Percentiles rank a stretch among this genome's conserved stretches.
phyloP scores from a whole-genome alignment of 768 basidiomycete genomes.

The Lanmaoa pseudosensibilis region DNA sequence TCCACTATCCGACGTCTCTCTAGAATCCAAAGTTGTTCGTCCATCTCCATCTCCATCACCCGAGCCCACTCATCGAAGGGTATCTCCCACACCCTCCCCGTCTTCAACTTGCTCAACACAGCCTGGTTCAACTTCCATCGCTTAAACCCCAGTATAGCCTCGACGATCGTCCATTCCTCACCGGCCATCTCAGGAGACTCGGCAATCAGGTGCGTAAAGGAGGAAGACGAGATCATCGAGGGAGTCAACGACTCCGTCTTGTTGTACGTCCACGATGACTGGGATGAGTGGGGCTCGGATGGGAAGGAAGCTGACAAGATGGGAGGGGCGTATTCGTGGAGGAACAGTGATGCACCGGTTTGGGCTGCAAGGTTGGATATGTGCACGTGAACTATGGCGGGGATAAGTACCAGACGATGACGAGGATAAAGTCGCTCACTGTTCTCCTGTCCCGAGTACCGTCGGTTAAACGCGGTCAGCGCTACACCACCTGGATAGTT shows the following conservation, averaged over 20 bases:
- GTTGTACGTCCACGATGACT: conserved; percentile 64
- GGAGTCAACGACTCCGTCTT: conserved; percentile 71
- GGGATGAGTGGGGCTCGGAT: conserved; percentile 10
- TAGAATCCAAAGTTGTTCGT: conserved; percentile 50
- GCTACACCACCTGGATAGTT: conserved; percentile 94
- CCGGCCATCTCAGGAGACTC: conserved; percentile 39
- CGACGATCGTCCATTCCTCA: conserved; percentile 44
- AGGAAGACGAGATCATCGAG: conserved; percentile 38
- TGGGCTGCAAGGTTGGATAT: conserved; percentile 86
- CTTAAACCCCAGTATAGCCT: conserved; percentile 46
- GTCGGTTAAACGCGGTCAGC: conserved; percentile 57
- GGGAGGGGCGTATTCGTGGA: conserved; percentile 65
- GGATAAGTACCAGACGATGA: neutral
- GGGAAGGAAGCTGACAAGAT: conserved; percentile 17
- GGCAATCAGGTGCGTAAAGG: conserved; percentile 64
- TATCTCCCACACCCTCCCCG: conserved; percentile 24
- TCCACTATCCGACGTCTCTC: conserved; percentile 28
- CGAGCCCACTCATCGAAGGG: conserved; percentile 22
- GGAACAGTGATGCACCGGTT: conserved; percentile 88
- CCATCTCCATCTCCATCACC: conserved; percentile 39
- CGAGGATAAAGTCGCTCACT: conserved; percentile 22
- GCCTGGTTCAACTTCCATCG: conserved; percentile 34
- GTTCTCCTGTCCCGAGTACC: conserved; percentile 37
- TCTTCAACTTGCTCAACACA: conserved; percentile 19
- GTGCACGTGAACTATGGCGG: conserved; percentile 59